phyloP scores from a whole-genome alignment of 225 moss, liverwort and hornwort species.

The Polytrichum formosum region DNA sequence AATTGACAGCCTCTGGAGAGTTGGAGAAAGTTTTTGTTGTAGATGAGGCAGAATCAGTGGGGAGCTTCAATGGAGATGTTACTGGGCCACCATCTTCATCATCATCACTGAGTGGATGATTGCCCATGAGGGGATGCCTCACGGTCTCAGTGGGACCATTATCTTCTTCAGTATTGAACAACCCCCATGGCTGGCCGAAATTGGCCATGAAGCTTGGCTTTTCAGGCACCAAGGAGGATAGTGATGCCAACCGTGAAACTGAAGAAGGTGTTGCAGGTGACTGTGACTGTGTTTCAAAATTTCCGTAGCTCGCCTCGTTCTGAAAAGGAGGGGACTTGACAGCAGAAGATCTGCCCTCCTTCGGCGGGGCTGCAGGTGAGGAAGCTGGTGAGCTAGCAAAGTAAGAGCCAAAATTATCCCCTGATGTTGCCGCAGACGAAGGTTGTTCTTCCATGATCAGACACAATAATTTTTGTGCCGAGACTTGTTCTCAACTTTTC shows the following conservation, averaged over 20 bases:
- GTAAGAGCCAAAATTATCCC: slow-evolving; percentile 44
- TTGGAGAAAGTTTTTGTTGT: slow-evolving; percentile 46
- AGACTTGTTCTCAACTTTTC: slow-evolving; percentile 3
- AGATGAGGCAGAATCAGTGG: slow-evolving; percentile 50
- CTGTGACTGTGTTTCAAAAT: slow-evolving; percentile 5
- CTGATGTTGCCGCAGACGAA: slow-evolving; percentile 32
- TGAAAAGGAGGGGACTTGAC: slow-evolving; percentile 19
- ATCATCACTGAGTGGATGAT: slow-evolving; percentile 48
- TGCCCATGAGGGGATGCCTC: slow-evolving; percentile 58
- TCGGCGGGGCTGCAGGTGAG: slow-evolving; percentile 8
- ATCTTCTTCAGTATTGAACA: slow-evolving; percentile 44
- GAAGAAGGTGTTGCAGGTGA: slow-evolving; percentile 33
- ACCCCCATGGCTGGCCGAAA: slow-evolving; percentile 53
- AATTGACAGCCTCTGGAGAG: slow-evolving; percentile 52
- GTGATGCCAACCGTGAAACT: slow-evolving; percentile 25
- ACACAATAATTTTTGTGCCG: slow-evolving; percentile 7
- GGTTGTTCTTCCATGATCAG: slow-evolving; percentile 47
- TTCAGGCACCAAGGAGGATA: slow-evolving; percentile 7
- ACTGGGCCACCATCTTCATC: slow-evolving; percentile 26
- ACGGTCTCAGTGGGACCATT: slow-evolving; percentile 32
- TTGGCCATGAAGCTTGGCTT: slow-evolving; percentile 34
- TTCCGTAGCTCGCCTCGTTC: slow-evolving; percentile 8
- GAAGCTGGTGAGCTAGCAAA: slow-evolving; percentile 9
- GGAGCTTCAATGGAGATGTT: slow-evolving; percentile 24
- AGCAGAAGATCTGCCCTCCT: slow-evolving; percentile 18